Base-by-base conservation (phyloP, 306 rosid genomes). In the Citrullus colocynthis region DNA sequence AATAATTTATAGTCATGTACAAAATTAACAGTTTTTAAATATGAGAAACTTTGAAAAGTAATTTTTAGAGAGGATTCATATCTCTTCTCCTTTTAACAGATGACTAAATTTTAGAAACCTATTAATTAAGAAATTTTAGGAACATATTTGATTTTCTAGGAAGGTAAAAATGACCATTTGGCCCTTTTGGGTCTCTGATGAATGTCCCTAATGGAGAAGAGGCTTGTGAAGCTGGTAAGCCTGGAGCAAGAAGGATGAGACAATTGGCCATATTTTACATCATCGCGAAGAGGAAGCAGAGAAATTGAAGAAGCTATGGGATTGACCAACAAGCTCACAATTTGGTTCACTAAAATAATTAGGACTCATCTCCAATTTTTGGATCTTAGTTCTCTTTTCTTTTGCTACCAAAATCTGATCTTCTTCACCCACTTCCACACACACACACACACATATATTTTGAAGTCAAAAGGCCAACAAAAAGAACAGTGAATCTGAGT, bases 251-350 rank as follows among this genome's bases (percentile, higher is more conserved):
- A 14, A 93, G 96, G 81, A 93, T 93, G 2, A 93, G 84, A 51
- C 98, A 93, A 44, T 91, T 90, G 7, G 98, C 98, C 96, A 91
- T 87, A 79, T 93, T 96, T 96, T 74, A 91, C 88, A 62, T 93
- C 89, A 78, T 18, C n/a, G n/a, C n/a, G n/a, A n/a, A 6, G 1
- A 73, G 7, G 90, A 86, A 24, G 84, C 78, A 6, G 90, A 78
- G 57, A 14, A 79, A 65, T 52, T 83, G 60, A 11, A n/a, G 14
- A 13, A 72, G n/a, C 20, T 72, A 32, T 70, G 39, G 15, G 2
- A 9, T 17, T 18, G 14, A 2, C 52, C 64, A 74, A 80, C 78
- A 37, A 48, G 15, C 9, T 69, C 77, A 56, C 5, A 56, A 56
- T 56, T n/a, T 56, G 28, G 61, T n/a, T 56, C 61, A 56, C 61